Evolutionary conservation across 1,139 yeast species (phyloP).

Genomic region (Saccharomycopsis phalli): DNA sequence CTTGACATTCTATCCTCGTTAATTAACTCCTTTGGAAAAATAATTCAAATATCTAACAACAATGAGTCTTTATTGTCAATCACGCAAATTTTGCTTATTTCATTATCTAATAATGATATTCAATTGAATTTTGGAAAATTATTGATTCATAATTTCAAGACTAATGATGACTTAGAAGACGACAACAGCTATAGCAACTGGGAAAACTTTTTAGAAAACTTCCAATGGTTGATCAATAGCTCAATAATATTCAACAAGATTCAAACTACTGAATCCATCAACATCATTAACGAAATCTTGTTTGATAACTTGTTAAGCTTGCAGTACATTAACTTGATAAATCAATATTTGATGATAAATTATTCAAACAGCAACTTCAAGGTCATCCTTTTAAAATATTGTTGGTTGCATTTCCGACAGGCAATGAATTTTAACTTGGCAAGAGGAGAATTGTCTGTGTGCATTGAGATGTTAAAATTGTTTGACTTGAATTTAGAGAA

Average conservation of each 20-base stretch:
- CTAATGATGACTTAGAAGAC: constrained; percentile 7
- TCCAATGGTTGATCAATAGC: constrained; percentile 18
- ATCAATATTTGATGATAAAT: constrained; percentile 12
- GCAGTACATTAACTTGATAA: constrained; percentile 10
- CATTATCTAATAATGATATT: constrained; percentile 11
- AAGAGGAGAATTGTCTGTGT: constrained; percentile 11
- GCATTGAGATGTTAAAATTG: constrained; percentile 13
- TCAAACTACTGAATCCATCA: constrained; percentile 11
- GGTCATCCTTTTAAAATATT: constrained; percentile 13
- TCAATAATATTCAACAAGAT: constrained; percentile 18
- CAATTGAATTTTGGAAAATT: constrained; percentile 19
- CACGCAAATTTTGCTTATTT: constrained; percentile 17
- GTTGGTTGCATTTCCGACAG: constrained; percentile 16
- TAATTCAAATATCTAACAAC: constrained; percentile 16
- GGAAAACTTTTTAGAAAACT: constrained; percentile 18
- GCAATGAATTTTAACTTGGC: constrained; percentile 16
- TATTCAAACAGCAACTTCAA: constrained; percentile 15
- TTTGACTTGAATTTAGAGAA: constrained; percentile 15
- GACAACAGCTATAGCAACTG: constrained; percentile 10
- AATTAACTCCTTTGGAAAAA: constrained; percentile 14
- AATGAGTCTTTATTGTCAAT: constrained; percentile 17
- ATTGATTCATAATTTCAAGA: constrained; percentile 18
- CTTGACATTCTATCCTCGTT: constrained; percentile 11
- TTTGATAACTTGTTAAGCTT: constrained; percentile 19
- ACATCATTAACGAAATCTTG: constrained; percentile 15